A percentile compares a stretch with the other conserved stretches of the same genome.
phyloP scores from a whole-genome alignment of 2,329 filamentous ascomycete species.

The Diatrype stigma region DNA sequence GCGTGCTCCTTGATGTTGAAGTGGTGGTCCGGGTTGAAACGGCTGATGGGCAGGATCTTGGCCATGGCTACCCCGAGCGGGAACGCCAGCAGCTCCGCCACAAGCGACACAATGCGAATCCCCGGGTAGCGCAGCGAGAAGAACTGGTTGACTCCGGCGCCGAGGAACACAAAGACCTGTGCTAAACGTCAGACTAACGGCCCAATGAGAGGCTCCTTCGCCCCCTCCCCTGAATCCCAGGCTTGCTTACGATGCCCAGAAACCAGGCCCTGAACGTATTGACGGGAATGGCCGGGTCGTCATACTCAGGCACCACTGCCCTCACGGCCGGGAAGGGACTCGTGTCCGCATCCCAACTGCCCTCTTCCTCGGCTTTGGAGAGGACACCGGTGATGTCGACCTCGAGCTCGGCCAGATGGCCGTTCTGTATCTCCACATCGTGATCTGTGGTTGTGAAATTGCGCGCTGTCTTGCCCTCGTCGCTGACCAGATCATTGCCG shows the following conservation, averaged over 20 bases:
- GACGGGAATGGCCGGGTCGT: conserved; percentile 28
- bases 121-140: conserved; percentile 43
- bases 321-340: conserved; percentile 28
- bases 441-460: conserved; percentile 4
- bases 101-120: conserved; percentile 40
- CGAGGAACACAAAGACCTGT: conserved; percentile 40
- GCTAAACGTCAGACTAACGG: conserved; percentile 1
- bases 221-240: no score
- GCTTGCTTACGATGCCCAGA: conserved; percentile 33
- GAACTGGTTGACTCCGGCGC: conserved; percentile 43
- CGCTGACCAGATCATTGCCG: conserved; percentile 4
- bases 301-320: conserved; percentile 29
- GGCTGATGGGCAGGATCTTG: conserved; percentile 33
- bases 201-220: no score
- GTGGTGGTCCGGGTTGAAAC: conserved; percentile 36
- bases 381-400: conserved; percentile 26
- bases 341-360: conserved; percentile 27
- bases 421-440: conserved; percentile 19
- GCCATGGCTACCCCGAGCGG: conserved; percentile 37
- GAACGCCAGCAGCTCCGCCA: conserved; percentile 40
- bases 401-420: conserved; percentile 28
- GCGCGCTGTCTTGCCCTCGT: conserved; percentile 9
- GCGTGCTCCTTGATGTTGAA: conserved; percentile 46
- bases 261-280: conserved; percentile 45
- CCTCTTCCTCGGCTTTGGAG: conserved; percentile 22